These are phyloP conservation scores for Amaranthus cruentus DNA, from an alignment of 148 eudicot genomes.

Conservation along the genomic window DNA sequence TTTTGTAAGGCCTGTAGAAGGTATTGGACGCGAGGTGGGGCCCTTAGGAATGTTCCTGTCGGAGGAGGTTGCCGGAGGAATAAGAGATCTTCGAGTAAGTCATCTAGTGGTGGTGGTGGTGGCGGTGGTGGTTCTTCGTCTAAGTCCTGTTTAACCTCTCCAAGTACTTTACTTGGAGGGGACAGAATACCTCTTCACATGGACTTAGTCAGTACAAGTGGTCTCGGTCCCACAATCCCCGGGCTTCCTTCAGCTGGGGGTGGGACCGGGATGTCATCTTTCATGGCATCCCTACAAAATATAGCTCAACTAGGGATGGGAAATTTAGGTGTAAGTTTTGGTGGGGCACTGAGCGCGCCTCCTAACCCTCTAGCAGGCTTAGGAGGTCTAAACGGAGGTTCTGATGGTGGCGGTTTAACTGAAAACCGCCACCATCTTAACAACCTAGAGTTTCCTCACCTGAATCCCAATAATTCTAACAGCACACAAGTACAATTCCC, in stretches of 20 bases:
- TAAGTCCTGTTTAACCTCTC: conserved; percentile 20
- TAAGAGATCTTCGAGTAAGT: conserved; percentile 40
- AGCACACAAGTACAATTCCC: conserved; percentile 15
- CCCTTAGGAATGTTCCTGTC: conserved; percentile 63
- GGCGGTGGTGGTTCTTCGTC: conserved; percentile 20
- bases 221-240: conserved; percentile 28
- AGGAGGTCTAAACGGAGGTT: conserved; percentile 10
- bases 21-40: conserved; percentile 70
- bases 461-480: background rate
- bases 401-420: background rate
- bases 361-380: conserved; percentile 17
- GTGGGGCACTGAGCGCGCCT: conserved; percentile 20
- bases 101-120: conserved; percentile 21
- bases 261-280: conserved; percentile 29
- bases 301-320: conserved; percentile 43
- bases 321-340: conserved; percentile 25
- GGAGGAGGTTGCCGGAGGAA: conserved; percentile 71
- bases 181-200: conserved; percentile 9
- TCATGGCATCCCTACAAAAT: conserved; percentile 46
- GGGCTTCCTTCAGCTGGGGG: conserved; percentile 22
- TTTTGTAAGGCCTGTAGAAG: conserved; percentile 66
- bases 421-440: conserved; percentile 4
- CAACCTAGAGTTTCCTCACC: conserved; percentile 14
- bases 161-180: conserved; percentile 4
- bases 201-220: conserved; percentile 16